Evolutionary conservation across 768 basidiomycete species (phyloP), one percentile per base, ranked within the genome.

Genomic region (Steccherinum ochraceum): DNA sequence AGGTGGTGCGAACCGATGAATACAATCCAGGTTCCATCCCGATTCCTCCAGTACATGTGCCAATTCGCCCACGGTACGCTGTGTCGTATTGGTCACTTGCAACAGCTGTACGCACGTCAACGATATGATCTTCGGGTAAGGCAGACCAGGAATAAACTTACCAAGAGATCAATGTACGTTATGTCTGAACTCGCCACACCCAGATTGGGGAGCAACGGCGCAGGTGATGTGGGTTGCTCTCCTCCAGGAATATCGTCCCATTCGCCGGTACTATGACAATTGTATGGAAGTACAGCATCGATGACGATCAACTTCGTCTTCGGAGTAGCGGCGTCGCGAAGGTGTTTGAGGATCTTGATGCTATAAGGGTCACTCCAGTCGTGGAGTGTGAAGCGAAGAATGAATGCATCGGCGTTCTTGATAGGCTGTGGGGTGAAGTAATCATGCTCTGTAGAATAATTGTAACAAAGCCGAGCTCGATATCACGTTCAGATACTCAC

Each of bases 401-500:
- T 27, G 35, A 50, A 54, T 12, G 50, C 20, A n/a, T 41, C 26
- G 2, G 52, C 50, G 4, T 43, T 21, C 25, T 50, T 39, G 2
- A 54, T 42, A 11, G 70, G 69, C 45, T 70, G 43, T 21, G 76
- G 57, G 46, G 61, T 66, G 27, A n/a, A n/a, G n/a, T n/a, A n/a
- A n/a, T n/a, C n/a, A n/a, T n/a, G n/a, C n/a, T n/a, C n/a, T n/a
- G n/a, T n/a, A n/a, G n/a, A n/a, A n/a, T n/a, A n/a, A n/a, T n/a
- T n/a, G n/a, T n/a, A n/a, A n/a, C n/a, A n/a, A n/a, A n/a, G n/a
- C n/a, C 23, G 5, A 12, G 3, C 1, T 4, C n/a, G 12, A 23
- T 7, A 50, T n/a, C n/a, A n/a, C n/a, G n/a, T n/a, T n/a, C n/a
- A n/a, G n/a, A 45, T 13, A 39, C 45, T 26, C 26, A 48, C 24